Base-by-base conservation (phyloP, 2,329 filamentous ascomycete species). In the Sporothrix inflata region DNA sequence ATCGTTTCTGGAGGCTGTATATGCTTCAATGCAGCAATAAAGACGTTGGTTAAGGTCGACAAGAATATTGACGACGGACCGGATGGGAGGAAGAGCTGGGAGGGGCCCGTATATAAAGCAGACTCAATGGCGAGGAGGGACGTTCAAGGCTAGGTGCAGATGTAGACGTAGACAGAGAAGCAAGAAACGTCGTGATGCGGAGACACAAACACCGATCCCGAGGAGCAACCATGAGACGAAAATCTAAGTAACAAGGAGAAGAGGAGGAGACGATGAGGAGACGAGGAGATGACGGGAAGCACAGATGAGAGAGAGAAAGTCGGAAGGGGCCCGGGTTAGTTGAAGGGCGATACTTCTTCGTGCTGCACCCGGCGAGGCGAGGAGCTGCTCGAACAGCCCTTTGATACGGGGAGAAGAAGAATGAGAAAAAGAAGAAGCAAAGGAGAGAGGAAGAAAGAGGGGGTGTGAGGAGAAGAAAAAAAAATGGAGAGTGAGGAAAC, bases 21-120 rank as follows among this genome's bases (percentile, higher is more conserved):
- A 70, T 60, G 70, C 71, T 57, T 74, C 69, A 74, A 70, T 71
- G 70, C 57, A 69, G 57, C 34, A 71, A 70, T 69, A 53, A 66
- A 38, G 51, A 49, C 9, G 47, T 55, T 34, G 40, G 16, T 21
- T 49, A 57, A 57, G 49, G 49, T 57, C 21, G 30, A 53, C 57
- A 60, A 5, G 57, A 66, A 49, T 49, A 61, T 71, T 49, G 38
- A 27, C 63, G 45, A 24, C 67, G 68, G 51, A 70, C 19, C 24
- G n/a, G 55, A 66, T 66, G 34, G 60, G 60, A 40, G 60, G 60
- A 71, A 71, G 24, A 57, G 60, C 16, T n/a, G 60, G 69, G 30
- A 30, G 45, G 30, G 42, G 14, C 60, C 9, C 16, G 38, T 38
- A 57, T 66, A 71, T 66, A 67, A 67, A 57, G 70, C 30, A 66